Evolutionary conservation across 257 asterid species (phyloP), one percentile per base, ranked within the genome.

Genomic region (Echium plantagineum): DNA sequence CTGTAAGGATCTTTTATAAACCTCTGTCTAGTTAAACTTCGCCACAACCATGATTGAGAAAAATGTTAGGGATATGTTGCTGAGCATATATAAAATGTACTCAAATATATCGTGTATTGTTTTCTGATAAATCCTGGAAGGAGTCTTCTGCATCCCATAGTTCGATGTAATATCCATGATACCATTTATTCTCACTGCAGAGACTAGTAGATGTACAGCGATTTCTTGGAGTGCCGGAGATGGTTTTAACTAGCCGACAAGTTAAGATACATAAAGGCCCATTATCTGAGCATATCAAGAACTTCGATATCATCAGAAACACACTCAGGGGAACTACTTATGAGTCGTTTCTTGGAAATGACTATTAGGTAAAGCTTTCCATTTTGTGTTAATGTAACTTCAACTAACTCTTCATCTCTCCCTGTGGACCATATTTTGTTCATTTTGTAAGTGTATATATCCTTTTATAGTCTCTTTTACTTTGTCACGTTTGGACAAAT

Each of bases 261-360:
- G 87, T 93, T 4, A 93, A 93, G 83, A 93, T 93, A 78, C 98
- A 93, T 80, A 71, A 63, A 69, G 98, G 98, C 28, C 72, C 90
- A 15, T 64, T 89, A 55, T 68, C 76, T 2, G 81, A 80, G 20
- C 94, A 88, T 71, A 73, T 93, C 64, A 72, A 70, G 75, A 93
- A 93, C 63, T 93, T 97, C 97, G 86, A 74, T 1, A 90, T 82
- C 1, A 86, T 93, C 21, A 69, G 70, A 72, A 77, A 68, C 73
- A 76, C 77, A 55, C 85, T 93, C 17, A 63, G 59, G 28, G 97
- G 97, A 73, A 93, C 98, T 17, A 46, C 32, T 26, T 91, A 85
- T 2, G 94, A 81, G 74, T 74, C 72, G 62, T 85, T 91, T 76
- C 87, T 91, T 54, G 57, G 21, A 63, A 62, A 80, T 60, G 98